Evolutionary conservation across 2,329 filamentous ascomycete species (phyloP).

Genomic region (Ascochyta pisi): DNA sequence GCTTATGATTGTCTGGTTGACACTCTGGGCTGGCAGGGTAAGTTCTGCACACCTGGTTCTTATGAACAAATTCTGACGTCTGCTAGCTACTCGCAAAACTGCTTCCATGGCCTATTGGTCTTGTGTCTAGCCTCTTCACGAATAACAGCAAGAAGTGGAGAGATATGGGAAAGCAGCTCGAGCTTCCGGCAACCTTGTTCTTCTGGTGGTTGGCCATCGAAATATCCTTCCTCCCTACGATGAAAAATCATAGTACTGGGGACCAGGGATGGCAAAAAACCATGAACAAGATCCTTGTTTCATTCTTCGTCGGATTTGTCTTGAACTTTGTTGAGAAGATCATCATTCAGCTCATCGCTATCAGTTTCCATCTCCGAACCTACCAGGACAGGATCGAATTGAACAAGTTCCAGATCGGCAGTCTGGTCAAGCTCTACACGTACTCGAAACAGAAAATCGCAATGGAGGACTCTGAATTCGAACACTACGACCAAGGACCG

Average conservation of each 20-base stretch:
- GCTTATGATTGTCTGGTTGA: constrained; percentile 92
- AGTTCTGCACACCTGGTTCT: constrained; percentile 21
- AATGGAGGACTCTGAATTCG: constrained; percentile 78
- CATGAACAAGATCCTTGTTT: constrained; percentile 85
- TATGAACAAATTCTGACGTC: constrained; percentile 11
- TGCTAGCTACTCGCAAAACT: constrained; percentile 66
- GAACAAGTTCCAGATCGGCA: constrained; percentile 87
- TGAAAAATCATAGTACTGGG: constrained; percentile 67
- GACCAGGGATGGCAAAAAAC: constrained; percentile 76
- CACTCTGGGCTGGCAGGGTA: constrained; percentile 77
- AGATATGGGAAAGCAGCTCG: constrained; percentile 83
- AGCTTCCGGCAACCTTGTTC: constrained; percentile 84
- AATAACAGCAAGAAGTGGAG: constrained; percentile 93
- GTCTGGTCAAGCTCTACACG: constrained; percentile 68
- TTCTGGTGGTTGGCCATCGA: constrained; percentile 91
- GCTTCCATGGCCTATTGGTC: constrained; percentile 66
- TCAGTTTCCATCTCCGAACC: constrained; percentile 88
- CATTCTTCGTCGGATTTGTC: constrained; percentile 78
- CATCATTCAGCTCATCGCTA: constrained; percentile 91
- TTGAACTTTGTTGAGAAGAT: constrained; percentile 93
- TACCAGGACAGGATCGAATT: constrained; percentile 90
- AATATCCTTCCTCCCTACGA: constrained; percentile 83
- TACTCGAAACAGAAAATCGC: constrained; percentile 70
- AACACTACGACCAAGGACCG: constrained; percentile 57
- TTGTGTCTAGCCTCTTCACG: constrained; percentile 76